Evolutionary conservation across 768 basidiomycete genomes (phyloP), one percentile per base, ranked within the genome.

Genomic region (Nevesoporus exiguus): DNA sequence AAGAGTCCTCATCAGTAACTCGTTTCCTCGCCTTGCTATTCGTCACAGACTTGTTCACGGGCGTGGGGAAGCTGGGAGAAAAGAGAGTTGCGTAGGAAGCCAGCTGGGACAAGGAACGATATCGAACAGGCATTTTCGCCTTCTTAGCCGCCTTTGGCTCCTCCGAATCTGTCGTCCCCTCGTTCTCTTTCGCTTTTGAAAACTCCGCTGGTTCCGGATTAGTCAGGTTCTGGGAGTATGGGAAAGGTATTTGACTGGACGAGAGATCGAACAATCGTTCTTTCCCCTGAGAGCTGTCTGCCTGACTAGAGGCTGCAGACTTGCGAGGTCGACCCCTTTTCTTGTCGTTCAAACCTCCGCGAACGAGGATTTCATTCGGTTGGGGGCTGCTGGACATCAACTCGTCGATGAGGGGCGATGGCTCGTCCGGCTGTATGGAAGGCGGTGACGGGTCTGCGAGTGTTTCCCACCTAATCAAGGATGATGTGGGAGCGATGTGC

Each of bases 51-150:
- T 71, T 66, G 47, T 62, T 64, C 8, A 66, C 61, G 30, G 76
- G 72, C 24, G 66, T 68, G 36, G 52, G 65, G 49, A 69, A 66
- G 34, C 67, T 78, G 71, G 61, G 74, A 70, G 71, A 57, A 60
- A 71, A 74, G 19, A 67, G 42, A 3, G 53, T 34, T 25, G 61
- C 65, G 63, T 62, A 33, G 27, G 65, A 49, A 25, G 81, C 76
- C 51, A 88, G 76, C 54, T 84, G 80, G 9, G 82, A 80, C 50
- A 88, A 68, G 21, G 74, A 62, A 14, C 79, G 81, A 63, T 73
- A 83, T 48, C 50, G 49, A 47, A 36, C 48, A 17, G 41, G 34
- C 10, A 30, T 59, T 40, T 67, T 33, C 37, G 39, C 49, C 46
- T 62, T 67, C 47, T 74, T 60, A 17, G 54, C 43, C 10, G 24